Evolutionary conservation across 2,329 filamentous ascomycete genomes (phyloP).

Genomic region (Boeremia exigua): DNA sequence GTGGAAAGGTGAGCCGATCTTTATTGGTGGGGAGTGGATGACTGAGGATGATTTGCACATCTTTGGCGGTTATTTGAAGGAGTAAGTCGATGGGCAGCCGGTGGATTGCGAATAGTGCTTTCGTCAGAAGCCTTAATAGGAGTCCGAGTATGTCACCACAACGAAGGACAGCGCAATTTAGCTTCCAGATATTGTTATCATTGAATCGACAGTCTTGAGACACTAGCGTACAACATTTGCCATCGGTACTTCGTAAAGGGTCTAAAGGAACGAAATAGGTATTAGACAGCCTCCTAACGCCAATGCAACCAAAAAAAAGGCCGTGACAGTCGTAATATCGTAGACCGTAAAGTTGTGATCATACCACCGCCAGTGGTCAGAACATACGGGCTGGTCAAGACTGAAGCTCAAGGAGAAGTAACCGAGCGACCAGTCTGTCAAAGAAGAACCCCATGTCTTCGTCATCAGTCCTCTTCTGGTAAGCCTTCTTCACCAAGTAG

Average conservation of each 20-base stretch:
- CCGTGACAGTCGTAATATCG: conserved; percentile 4
- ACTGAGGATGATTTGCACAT: conserved; percentile 30
- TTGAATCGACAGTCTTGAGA: not conserved
- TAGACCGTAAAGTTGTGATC: not conserved
- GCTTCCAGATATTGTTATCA: not conserved
- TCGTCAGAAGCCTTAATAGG: too few species aligned
- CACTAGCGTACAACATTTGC: conserved; percentile 10
- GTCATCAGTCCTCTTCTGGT: conserved; percentile 25
- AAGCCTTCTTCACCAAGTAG: conserved; percentile 34
- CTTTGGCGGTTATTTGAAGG: conserved; percentile 22
- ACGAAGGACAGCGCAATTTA: too few species aligned
- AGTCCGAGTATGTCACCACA: not conserved
- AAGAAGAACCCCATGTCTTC: conserved; percentile 47
- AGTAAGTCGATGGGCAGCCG: not conserved
- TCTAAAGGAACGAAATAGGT: not conserved
- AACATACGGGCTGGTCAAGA: not conserved
- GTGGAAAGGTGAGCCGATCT: conserved; percentile 32
- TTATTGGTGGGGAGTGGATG: conserved; percentile 34
- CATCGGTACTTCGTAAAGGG: not conserved
- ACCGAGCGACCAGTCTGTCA: conserved; percentile 44
- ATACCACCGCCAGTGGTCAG: not conserved
- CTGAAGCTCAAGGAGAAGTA: conserved; percentile 31
- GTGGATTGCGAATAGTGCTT: too few species aligned
- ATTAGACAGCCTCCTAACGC: conserved; percentile 1
- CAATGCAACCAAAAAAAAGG: not conserved